Conservation (phyloP, 441 rosid species). For the Geranium incanum region DNA sequence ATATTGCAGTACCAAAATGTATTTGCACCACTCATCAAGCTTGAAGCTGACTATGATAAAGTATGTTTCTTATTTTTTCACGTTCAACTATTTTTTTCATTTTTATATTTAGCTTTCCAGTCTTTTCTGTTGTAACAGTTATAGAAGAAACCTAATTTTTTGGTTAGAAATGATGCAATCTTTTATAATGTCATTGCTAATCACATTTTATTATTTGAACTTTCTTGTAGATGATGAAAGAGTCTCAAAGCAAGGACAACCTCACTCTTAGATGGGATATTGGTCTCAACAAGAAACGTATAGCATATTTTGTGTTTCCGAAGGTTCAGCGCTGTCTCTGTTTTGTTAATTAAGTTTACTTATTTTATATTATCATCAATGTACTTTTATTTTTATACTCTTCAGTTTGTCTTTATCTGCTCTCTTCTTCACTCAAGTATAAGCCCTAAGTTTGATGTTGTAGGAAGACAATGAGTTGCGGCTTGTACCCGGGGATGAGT, state of each 20-base stretch:
- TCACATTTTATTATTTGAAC: slow-evolving; percentile 19
- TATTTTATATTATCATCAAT: background rate
- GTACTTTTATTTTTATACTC: background rate
- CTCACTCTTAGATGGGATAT: slow-evolving; percentile 95
- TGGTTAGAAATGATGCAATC: background rate
- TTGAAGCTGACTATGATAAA: slow-evolving; percentile 99
- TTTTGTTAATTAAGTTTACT: background rate
- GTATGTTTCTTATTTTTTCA: slow-evolving; percentile 32
- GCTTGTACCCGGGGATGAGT: slow-evolving; percentile 95
- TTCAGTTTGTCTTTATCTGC: background rate
- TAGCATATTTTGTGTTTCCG: slow-evolving; percentile 93
- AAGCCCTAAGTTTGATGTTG: slow-evolving; percentile 14
- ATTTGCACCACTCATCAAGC: slow-evolving; percentile 97
- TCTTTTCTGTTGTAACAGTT: slow-evolving; percentile 2
- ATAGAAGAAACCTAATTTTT: background rate
- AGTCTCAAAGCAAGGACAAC: slow-evolving; percentile 98
- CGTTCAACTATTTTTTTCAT: background rate
- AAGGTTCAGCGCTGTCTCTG: slow-evolving; percentile 49
- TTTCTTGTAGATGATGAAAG: slow-evolving; percentile 89
- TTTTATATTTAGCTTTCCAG: background rate
- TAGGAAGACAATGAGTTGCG: slow-evolving; percentile 98
- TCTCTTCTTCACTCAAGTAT: slow-evolving; percentile 1
- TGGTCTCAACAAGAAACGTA: slow-evolving; percentile 93
- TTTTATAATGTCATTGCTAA: background rate
- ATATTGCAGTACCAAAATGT: slow-evolving; percentile 93